Evolutionary conservation across 2,329 filamentous ascomycete species (phyloP).

Genomic region (Claviceps digitariae): DNA sequence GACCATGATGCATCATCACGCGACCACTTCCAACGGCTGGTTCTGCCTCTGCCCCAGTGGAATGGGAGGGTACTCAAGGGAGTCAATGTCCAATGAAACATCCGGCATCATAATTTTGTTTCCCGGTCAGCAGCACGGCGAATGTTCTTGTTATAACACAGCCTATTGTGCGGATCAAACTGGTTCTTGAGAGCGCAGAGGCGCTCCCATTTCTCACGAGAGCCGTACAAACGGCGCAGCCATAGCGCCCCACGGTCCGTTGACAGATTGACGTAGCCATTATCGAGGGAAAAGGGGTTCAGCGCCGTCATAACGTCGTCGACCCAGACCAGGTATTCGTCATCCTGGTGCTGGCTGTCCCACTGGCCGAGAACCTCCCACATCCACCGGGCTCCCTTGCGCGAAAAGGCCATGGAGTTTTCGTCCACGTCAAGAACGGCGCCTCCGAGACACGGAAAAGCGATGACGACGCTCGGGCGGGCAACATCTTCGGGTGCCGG

Average conservation of each 20-base stretch:
- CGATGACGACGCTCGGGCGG: not conserved
- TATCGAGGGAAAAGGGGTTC: not conserved
- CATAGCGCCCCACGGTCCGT: not conserved
- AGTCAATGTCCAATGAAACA: no score
- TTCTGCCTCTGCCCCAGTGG: no score
- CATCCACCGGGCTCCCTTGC: not conserved
- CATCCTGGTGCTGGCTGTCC: not conserved
- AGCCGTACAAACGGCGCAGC: slow-evolving; percentile 2
- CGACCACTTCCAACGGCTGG: no score
- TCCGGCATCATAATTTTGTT: not conserved
- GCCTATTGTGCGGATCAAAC: not conserved
- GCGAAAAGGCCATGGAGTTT: not conserved
- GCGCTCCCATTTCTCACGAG: not conserved
- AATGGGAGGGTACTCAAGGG: no score
- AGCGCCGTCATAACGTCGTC: not conserved
- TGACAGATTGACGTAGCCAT: not conserved
- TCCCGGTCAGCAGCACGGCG: not conserved
- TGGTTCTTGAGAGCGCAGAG: not conserved
- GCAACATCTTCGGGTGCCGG: not conserved
- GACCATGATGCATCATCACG: no score
- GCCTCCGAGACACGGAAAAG: not conserved
- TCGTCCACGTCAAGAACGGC: not conserved
- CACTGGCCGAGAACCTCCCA: not conserved
- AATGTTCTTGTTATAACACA: not conserved
- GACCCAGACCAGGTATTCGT: not conserved